A percentile compares a stretch with the other conserved stretches of the same genome.
Conservation (phyloP, 2,329 filamentous ascomycete genomes). For the Trichophyton simii region DNA sequence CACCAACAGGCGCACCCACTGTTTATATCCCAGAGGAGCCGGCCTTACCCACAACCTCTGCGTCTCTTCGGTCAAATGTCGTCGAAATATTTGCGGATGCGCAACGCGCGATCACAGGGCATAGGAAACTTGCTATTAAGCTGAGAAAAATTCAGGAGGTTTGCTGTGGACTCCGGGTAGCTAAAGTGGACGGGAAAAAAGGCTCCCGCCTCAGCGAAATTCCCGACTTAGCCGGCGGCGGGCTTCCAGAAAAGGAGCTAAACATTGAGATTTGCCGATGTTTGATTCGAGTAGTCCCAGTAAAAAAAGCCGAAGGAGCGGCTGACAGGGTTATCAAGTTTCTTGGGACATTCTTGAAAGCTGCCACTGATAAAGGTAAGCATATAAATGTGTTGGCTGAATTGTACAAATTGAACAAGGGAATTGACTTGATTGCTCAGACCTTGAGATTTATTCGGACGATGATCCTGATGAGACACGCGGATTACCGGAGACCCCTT, state of each 20-base stretch:
- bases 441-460: constrained; percentile 51
- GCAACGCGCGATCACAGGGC: constrained; percentile 77
- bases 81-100: constrained; percentile 65
- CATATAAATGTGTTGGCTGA: not conserved
- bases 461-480: constrained; percentile 56
- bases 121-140: constrained; percentile 77
- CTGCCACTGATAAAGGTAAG: constrained; percentile 48
- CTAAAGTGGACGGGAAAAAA: constrained; percentile 23
- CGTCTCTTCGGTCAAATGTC: constrained; percentile 59
- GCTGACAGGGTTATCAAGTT: constrained; percentile 81
- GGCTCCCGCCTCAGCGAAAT: constrained; percentile 12
- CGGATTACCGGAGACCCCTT: constrained; percentile 69
- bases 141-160: constrained; percentile 83
- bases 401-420: not conserved
- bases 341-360: constrained; percentile 69
- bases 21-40: constrained; percentile 52
- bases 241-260: constrained; percentile 64
- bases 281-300: constrained; percentile 64
- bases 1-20: constrained; percentile 58
- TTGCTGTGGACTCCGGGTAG: constrained; percentile 49
- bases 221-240: constrained; percentile 39
- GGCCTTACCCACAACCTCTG: constrained; percentile 24
- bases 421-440: constrained; percentile 27
- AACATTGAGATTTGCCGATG: constrained; percentile 76
- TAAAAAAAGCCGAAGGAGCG: constrained; percentile 83